Conservation (phyloP, 495 filamentous ascomycete species). For the Aspergillus steynii region DNA sequence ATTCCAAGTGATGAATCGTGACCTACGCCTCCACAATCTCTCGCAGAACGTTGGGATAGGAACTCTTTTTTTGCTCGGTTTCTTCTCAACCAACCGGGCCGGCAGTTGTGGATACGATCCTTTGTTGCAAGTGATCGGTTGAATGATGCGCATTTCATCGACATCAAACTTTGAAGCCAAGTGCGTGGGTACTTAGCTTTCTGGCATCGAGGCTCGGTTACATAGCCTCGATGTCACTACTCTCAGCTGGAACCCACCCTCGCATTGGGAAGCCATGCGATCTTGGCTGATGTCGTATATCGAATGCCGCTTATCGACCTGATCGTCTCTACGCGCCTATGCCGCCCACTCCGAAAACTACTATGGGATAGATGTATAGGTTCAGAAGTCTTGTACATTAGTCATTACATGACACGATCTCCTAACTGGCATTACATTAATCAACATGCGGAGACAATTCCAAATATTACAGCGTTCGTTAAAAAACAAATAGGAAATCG, state of each 20-base stretch:
- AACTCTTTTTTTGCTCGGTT: neutral
- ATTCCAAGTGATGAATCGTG: too few species aligned
- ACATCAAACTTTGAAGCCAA: neutral
- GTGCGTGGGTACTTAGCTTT: neutral
- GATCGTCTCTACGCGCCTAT: too few species aligned
- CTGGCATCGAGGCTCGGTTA: neutral
- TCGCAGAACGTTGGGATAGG: neutral
- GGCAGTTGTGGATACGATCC: neutral
- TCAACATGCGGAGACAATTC: constrained; percentile 5
- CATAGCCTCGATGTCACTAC: neutral
- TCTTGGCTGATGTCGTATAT: neutral
- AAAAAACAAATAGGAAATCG: neutral
- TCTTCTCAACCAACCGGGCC: neutral
- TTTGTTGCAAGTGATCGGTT: neutral
- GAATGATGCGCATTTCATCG: neutral
- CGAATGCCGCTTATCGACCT: too few species aligned
- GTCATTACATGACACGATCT: constrained; percentile 2
- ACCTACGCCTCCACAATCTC: neutral
- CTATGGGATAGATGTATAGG: neutral
- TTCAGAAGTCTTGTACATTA: constrained; percentile 2
- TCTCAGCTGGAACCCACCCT: neutral
- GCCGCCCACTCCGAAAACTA: neutral
- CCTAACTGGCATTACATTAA: constrained; percentile 6
- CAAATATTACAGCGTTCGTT: constrained; percentile 9
- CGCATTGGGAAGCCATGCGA: neutral